phyloP scores from a whole-genome alignment of 371 early-diverging fungal genomes.

The Lichtheimia ornata region DNA sequence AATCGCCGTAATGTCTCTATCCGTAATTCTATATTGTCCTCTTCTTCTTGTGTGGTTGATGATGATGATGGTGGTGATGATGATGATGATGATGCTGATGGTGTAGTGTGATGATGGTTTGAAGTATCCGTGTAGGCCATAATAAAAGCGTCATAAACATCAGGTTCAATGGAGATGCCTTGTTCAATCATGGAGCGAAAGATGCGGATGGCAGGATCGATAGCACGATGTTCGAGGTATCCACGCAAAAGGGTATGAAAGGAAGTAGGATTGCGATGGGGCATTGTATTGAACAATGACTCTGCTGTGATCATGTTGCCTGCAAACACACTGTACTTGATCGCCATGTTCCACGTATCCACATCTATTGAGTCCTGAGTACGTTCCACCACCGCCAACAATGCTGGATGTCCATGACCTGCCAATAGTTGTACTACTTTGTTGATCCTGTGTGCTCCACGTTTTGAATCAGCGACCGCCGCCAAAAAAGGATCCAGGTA shows the following conservation, averaged over 20 bases:
- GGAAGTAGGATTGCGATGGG: background rate
- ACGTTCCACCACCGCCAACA: conserved; percentile 1
- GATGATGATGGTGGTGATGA: no score
- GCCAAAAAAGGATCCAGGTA: conserved; percentile 5
- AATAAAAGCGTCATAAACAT: conserved; percentile 13
- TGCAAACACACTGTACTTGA: conserved; percentile 1
- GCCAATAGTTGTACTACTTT: conserved; percentile 14
- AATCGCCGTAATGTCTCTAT: conserved; percentile 16
- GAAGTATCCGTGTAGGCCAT: conserved; percentile 11
- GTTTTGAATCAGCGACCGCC: conserved; percentile 1
- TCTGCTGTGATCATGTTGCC: conserved; percentile 16
- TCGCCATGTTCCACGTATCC: conserved; percentile 15
- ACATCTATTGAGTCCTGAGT: background rate
- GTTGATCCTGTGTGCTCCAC: conserved; percentile 6
- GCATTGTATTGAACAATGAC: conserved; percentile 4
- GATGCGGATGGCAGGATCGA: conserved; percentile 18
- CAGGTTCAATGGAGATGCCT: conserved; percentile 6
- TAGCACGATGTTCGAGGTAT: conserved; percentile 5
- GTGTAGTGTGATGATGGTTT: background rate
- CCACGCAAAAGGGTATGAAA: conserved; percentile 16
- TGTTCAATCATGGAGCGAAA: conserved; percentile 20
- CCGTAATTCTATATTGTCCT: conserved; percentile 11
- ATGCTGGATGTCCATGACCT: conserved; percentile 10
- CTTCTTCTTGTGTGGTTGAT: background rate
- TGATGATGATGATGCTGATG: no score